Evolutionary conservation across 768 basidiomycete species (phyloP).

Genomic region (Pleurotus tuoliensis): DNA sequence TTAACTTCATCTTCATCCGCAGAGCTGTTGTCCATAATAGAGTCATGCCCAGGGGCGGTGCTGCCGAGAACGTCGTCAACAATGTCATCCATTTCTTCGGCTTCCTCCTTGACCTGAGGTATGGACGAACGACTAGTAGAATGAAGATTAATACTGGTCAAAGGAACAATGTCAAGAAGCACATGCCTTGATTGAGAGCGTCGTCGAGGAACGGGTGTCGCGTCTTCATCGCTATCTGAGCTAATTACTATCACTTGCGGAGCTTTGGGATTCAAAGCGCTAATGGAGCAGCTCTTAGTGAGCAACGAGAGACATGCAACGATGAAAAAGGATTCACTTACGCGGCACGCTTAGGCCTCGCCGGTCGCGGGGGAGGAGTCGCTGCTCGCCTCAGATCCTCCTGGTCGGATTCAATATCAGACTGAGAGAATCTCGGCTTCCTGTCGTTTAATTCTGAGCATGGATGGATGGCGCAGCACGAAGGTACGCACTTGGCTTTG

Average conservation of each 20-base stretch:
- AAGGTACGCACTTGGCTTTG: slow-evolving; percentile 37
- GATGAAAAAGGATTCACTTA: slow-evolving; percentile 28
- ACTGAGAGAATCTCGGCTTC: slow-evolving; percentile 51
- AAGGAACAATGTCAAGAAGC: background rate
- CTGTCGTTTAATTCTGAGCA: slow-evolving; percentile 24
- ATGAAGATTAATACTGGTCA: slow-evolving; percentile 2
- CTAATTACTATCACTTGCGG: slow-evolving; percentile 30
- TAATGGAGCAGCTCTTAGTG: slow-evolving; percentile 11
- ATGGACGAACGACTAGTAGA: slow-evolving; percentile 3
- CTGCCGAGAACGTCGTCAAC: slow-evolving; percentile 24
- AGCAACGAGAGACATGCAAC: background rate
- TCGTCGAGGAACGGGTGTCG: slow-evolving; percentile 14
- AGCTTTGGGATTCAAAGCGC: slow-evolving; percentile 39
- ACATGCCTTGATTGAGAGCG: slow-evolving; percentile 13
- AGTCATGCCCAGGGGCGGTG: slow-evolving; percentile 31
- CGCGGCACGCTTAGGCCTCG: slow-evolving; percentile 57
- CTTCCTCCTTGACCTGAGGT: slow-evolving; percentile 27
- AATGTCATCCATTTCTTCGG: slow-evolving; percentile 34
- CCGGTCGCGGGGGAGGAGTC: slow-evolving; percentile 39
- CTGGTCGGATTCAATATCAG: slow-evolving; percentile 42
- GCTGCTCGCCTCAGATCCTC: slow-evolving; percentile 23
- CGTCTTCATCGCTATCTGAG: slow-evolving; percentile 34
- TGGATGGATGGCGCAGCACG: background rate
- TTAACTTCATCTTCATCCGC: slow-evolving; percentile 53
- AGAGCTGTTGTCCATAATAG: slow-evolving; percentile 48